Conservation (phyloP, 768 basidiomycete genomes). For the Lactarius tabidus region DNA sequence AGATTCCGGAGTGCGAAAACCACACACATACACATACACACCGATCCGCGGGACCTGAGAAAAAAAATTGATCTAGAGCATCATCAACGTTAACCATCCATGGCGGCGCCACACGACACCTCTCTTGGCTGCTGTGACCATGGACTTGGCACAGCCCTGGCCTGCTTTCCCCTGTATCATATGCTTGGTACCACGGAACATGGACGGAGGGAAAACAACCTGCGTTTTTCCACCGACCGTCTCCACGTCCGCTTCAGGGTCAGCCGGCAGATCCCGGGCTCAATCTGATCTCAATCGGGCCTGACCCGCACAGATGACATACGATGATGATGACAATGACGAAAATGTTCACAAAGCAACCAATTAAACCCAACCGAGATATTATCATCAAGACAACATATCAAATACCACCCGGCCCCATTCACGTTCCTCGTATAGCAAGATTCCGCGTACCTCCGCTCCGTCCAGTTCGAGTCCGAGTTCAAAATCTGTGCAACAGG, state of each 20-base stretch:
- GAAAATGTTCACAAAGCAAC: background rate
- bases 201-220: background rate
- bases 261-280: slow-evolving; percentile 1
- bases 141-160: background rate
- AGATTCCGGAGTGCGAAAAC: slow-evolving; percentile 6
- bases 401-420: slow-evolving; percentile 74
- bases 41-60: slow-evolving; percentile 14
- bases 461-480: slow-evolving; percentile 81
- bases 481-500: slow-evolving; percentile 59
- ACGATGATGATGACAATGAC: background rate
- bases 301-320: background rate
- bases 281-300: background rate
- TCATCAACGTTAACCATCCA: slow-evolving; percentile 1
- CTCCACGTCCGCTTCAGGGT: background rate
- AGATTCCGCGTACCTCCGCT: slow-evolving; percentile 78
- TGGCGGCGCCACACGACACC: slow-evolving; percentile 13
- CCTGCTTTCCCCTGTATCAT: background rate
- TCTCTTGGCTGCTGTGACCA: background rate
- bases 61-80: slow-evolving; percentile 1
- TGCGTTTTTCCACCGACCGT: background rate
- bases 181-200: background rate
- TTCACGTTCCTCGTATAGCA: slow-evolving; percentile 70
- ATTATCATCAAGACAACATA: slow-evolving; percentile 37
- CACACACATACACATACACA: background rate
- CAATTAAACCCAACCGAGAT: slow-evolving; percentile 9